Base-by-base conservation (phyloP, 2,329 filamentous ascomycete species). In the Claviceps purpurea region DNA sequence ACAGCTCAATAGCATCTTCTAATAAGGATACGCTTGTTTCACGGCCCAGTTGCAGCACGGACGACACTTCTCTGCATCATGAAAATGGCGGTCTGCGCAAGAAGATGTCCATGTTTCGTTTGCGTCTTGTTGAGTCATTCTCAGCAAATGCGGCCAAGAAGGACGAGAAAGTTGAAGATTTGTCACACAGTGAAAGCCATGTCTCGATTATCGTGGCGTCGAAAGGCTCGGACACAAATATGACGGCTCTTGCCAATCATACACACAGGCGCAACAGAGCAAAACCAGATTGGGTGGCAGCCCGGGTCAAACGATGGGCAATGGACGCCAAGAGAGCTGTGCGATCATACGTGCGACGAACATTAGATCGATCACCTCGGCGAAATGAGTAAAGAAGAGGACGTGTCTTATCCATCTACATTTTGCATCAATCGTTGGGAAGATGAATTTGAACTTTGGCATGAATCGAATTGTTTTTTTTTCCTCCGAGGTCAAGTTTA, bases 251-350 rank as follows among this genome's bases (percentile, higher is more conserved):
- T 53, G 42, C 37, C 50, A 54, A 45, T 8, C 34, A 39, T 30
- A 22, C 40, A 16, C 24, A n/a, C 22, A 48, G 18, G 46, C 26
- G 18, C 13, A 43, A 43, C 38, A 50, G 49, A 18, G 47, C 42
- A 16, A 58, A 49, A 47, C 52, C 58, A 26, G 60, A 56, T 44
- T 60, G 57, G 50, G 56, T 56, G 49, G 58, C 55, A 13, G 58
- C 58, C 5, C 60, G 63, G 34, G 58, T 70, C 37, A 64, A 59
- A 52, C 60, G 59, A 40, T 70, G 68, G 68, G 65, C 65, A 22
- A 59, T 55, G 49, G 61, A 62, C 46, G 65, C 64, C 24, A 68
- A 60, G 47, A 59, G 59, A 41, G 62, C 60, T 37, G 60, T 70
- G 37, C 64, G 62, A 18, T 61, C 58, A 24, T 68, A 63, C 49